phyloP scores from a whole-genome alignment of 2,329 filamentous ascomycete species.

The Talaromyces sp. region DNA sequence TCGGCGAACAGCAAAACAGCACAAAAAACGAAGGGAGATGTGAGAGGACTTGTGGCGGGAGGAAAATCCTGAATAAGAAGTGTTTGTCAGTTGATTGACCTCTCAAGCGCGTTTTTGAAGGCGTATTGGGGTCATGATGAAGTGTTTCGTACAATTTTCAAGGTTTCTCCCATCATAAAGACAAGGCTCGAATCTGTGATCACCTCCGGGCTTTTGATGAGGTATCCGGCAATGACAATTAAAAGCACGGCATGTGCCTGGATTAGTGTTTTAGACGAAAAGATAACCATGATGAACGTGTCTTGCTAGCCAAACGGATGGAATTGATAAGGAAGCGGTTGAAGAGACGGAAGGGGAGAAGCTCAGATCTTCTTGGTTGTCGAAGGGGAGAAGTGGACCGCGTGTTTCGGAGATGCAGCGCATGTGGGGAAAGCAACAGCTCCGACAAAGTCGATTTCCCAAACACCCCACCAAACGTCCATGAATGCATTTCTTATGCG shows the following conservation, averaged over 20 bases:
- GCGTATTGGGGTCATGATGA: not conserved
- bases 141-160: slow-evolving; percentile 67
- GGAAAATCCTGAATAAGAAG: slow-evolving; percentile 51
- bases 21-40: slow-evolving; percentile 66
- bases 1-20: slow-evolving; percentile 73
- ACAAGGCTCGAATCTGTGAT: slow-evolving; percentile 81
- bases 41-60: slow-evolving; percentile 65
- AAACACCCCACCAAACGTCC: not conserved
- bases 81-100: slow-evolving; percentile 8
- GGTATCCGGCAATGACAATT: slow-evolving; percentile 79
- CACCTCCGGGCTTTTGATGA: slow-evolving; percentile 71
- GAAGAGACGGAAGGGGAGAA: slow-evolving; percentile 6
- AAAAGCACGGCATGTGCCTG: slow-evolving; percentile 82
- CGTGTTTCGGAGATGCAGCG: slow-evolving; percentile 6
- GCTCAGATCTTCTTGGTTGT: too few relatives aligned
- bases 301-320: not conserved
- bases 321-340: slow-evolving; percentile 1
- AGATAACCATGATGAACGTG: slow-evolving; percentile 67
- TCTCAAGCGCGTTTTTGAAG: not conserved
- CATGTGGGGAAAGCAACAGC: slow-evolving; percentile 30
- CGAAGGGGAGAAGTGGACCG: slow-evolving; percentile 9
- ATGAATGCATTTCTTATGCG: not conserved
- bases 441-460: not conserved
- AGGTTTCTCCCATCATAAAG: slow-evolving; percentile 77
- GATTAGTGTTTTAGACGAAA: slow-evolving; percentile 80